phyloP scores from a whole-genome alignment of 176 grass and related monocot genomes.

The Paspalum vaginatum region DNA sequence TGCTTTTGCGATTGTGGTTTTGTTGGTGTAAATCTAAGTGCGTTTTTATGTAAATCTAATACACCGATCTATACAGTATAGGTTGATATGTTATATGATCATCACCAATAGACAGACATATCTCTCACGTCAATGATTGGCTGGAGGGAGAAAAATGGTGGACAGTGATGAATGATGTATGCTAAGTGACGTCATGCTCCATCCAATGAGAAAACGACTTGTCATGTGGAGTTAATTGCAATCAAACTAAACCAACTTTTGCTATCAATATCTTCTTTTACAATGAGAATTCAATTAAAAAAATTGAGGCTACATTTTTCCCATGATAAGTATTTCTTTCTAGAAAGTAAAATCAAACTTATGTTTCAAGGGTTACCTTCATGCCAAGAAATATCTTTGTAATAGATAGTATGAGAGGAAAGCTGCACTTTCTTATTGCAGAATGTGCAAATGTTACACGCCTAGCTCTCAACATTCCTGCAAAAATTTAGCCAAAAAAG shows the following conservation, averaged over 20 bases:
- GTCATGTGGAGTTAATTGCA: not conserved
- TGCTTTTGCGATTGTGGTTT: not conserved
- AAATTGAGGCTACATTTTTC: not conserved
- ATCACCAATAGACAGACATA: not conserved
- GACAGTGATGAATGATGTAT: constrained; percentile 2
- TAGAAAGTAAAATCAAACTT: not conserved
- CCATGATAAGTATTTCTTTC: not conserved
- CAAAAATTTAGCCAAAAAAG: too few relatives aligned
- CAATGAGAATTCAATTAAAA: not conserved
- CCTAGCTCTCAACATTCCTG: too few relatives aligned
- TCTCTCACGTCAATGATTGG: not conserved
- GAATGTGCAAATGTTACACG: too few relatives aligned
- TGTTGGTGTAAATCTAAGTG: not conserved
- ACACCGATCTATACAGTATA: too few relatives aligned
- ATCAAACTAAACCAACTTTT: not conserved
- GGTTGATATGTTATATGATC: not conserved
- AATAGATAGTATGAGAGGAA: not conserved
- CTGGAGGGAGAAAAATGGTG: not conserved
- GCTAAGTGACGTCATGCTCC: not conserved
- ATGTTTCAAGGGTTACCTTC: not conserved
- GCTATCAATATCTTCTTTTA: not conserved
- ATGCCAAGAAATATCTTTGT: not conserved
- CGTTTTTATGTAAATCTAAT: not conserved
- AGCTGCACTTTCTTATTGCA: too few relatives aligned
- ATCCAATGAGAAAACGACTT: not conserved